Percentiles rank a stretch among this genome's conserved stretches.
Conservation (phyloP, 306 rosid genomes). For the Mimosa bimucronata region DNA sequence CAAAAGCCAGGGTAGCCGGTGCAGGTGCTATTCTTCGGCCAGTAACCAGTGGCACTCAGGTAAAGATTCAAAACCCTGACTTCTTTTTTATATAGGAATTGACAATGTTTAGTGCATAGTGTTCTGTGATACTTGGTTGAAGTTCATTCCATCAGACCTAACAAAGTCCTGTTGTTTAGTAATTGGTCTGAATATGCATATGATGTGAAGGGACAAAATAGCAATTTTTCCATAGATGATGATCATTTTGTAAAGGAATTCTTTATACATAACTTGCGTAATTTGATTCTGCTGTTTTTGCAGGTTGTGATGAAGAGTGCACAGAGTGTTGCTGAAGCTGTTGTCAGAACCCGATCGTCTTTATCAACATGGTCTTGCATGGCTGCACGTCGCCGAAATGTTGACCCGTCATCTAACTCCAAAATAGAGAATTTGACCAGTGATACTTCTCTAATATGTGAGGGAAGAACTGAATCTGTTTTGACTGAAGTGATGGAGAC, state of each 20-base stretch:
- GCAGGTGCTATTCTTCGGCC: conserved; percentile 68
- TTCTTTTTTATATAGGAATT: not conserved
- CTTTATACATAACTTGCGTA: not conserved
- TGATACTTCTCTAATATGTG: conserved; percentile 40
- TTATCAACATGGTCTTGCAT: conserved; percentile 75
- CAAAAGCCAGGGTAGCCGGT: conserved; percentile 69
- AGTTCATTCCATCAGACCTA: too few species aligned
- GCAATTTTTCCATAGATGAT: not conserved
- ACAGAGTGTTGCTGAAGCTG: conserved; percentile 67
- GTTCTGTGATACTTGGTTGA: not conserved
- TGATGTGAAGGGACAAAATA: not conserved
- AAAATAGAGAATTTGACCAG: conserved; percentile 38
- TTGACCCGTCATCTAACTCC: conserved; percentile 40
- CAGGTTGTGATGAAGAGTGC: conserved; percentile 75
- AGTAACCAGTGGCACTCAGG: conserved; percentile 72
- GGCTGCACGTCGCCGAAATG: conserved; percentile 62
- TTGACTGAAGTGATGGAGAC: conserved; percentile 16
- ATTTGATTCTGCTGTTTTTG: conserved; percentile 25
- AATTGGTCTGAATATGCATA: not conserved
- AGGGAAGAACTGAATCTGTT: conserved; percentile 38
- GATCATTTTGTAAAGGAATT: not conserved
- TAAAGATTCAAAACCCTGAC: conserved; percentile 26
- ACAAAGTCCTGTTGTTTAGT: not conserved
- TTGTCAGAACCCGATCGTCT: conserved; percentile 69
- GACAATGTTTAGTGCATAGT: not conserved